Percentiles rank a stretch among this genome's conserved stretches.
These are phyloP conservation scores for Verticillium nonalfalfae DNA, from an alignment of 2,329 filamentous ascomycete species.

Conservation along the genomic window DNA sequence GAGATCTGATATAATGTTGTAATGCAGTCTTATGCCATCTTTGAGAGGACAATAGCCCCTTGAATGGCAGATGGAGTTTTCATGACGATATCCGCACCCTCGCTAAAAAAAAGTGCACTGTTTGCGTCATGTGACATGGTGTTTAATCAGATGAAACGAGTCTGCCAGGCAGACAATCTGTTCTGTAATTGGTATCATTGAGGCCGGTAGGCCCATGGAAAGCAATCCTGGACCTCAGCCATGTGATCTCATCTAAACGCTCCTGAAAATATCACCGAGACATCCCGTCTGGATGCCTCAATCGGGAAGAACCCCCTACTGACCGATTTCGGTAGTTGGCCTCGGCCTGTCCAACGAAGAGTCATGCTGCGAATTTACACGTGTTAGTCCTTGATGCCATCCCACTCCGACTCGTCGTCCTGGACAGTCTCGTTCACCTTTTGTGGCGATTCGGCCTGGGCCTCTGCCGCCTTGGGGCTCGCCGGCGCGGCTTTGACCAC, in stretches of 20 bases:
- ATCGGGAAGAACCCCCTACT: neutral
- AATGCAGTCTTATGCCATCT: neutral
- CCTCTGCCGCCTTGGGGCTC: slow-evolving; percentile 2
- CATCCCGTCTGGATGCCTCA: neutral
- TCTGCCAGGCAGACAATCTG: no score
- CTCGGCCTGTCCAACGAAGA: neutral
- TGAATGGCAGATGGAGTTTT: neutral
- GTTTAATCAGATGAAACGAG: no score
- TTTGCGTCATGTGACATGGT: no score
- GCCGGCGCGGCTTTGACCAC: neutral
- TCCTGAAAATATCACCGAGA: neutral
- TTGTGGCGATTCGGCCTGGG: neutral
- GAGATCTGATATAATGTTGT: neutral
- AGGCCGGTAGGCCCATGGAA: neutral
- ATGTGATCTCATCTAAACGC: neutral
- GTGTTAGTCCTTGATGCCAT: slow-evolving; percentile 5
- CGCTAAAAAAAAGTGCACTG: no score
- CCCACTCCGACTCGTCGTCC: slow-evolving; percentile 12
- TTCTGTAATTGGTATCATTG: neutral
- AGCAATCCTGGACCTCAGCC: neutral
- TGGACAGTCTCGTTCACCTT: neutral
- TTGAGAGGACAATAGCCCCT: neutral
- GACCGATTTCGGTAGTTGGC: neutral
- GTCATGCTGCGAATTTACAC: neutral
- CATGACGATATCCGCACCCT: neutral